These are phyloP conservation scores for Saitoella complicata DNA, from an alignment of 805 yeast species.

Conservation along the genomic window DNA sequence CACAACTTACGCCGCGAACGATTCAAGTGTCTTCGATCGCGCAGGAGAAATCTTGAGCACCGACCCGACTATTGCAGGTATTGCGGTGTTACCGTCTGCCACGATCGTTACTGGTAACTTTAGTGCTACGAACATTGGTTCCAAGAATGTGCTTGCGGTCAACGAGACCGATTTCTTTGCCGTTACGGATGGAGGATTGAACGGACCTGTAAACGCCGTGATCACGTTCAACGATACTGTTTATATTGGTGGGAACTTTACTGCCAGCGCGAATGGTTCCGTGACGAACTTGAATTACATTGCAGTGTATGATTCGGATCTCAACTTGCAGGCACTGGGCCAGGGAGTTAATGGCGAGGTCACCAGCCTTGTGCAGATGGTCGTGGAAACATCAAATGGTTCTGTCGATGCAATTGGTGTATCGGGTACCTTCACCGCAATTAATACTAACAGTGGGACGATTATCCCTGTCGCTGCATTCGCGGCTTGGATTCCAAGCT, in stretches of 20 bases:
- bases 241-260: conserved; percentile 33
- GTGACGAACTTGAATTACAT: not conserved
- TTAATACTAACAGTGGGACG: conserved; percentile 2
- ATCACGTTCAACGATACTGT: conserved; percentile 21
- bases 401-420: conserved; percentile 13
- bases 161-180: conserved; percentile 13
- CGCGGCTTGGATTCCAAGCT: conserved; percentile 12
- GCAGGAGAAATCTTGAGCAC: conserved; percentile 24
- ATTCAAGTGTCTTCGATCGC: conserved; percentile 31
- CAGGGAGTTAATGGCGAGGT: conserved; percentile 1
- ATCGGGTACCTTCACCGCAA: conserved; percentile 13
- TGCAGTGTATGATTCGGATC: not conserved
- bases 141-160: conserved; percentile 22
- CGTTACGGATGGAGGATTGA: conserved; percentile 24
- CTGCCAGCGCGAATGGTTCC: conserved; percentile 21
- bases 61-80: conserved; percentile 26
- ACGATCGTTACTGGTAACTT: conserved; percentile 37
- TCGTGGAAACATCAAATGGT: conserved; percentile 12
- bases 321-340: not conserved
- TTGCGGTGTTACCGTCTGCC: conserved; percentile 20
- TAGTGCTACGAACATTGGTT: conserved; percentile 18
- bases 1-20: conserved; percentile 23
- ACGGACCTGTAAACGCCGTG: conserved; percentile 25
- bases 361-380: conserved; percentile 1
- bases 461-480: conserved; percentile 8